These are phyloP conservation scores for Apiospora hydei DNA, from an alignment of 2,329 filamentous ascomycete genomes.

Conservation along the genomic window DNA sequence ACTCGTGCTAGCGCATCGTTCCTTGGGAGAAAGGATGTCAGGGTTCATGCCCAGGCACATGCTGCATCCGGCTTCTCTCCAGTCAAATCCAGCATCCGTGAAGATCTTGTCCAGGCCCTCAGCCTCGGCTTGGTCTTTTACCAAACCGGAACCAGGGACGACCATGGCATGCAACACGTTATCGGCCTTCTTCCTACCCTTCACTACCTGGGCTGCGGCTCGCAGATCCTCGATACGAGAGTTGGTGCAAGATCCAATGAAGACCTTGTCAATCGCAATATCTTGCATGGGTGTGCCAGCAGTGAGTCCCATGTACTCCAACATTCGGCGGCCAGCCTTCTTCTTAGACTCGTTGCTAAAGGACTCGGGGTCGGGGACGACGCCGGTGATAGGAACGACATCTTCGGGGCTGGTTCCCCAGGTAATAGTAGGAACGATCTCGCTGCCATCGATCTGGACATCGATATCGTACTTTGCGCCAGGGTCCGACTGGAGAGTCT, in stretches of 20 bases:
- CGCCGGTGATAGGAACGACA: conserved; percentile 90
- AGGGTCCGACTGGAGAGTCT: conserved; percentile 82
- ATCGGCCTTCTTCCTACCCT: conserved; percentile 83
- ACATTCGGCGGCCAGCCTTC: conserved; percentile 77
- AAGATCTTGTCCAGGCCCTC: conserved; percentile 97
- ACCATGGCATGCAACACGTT: conserved; percentile 97
- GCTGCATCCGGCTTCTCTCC: conserved; percentile 97
- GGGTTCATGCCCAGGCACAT: conserved; percentile 99
- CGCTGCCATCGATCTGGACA: conserved; percentile 88
- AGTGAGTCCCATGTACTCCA: conserved; percentile 95
- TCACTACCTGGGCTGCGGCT: conserved; percentile 83
- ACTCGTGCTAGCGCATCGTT: conserved; percentile 93
- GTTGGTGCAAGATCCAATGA: conserved; percentile 98
- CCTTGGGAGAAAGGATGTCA: conserved; percentile 89
- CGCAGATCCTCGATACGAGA: conserved; percentile 95
- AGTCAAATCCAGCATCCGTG: conserved; percentile 90
- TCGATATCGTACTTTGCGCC: conserved; percentile 90
- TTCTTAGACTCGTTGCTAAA: conserved; percentile 84
- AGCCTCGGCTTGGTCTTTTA: conserved; percentile 89
- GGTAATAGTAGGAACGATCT: conserved; percentile 91
- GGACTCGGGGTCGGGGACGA: conserved; percentile 89
- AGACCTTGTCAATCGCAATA: conserved; percentile 92
- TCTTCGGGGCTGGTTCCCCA: conserved; percentile 98
- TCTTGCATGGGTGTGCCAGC: conserved; percentile 91
- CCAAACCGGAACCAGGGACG: conserved; percentile 91